Conservation (phyloP, 1,139 yeast genomes). For the Kluyveromyces sp. region DNA sequence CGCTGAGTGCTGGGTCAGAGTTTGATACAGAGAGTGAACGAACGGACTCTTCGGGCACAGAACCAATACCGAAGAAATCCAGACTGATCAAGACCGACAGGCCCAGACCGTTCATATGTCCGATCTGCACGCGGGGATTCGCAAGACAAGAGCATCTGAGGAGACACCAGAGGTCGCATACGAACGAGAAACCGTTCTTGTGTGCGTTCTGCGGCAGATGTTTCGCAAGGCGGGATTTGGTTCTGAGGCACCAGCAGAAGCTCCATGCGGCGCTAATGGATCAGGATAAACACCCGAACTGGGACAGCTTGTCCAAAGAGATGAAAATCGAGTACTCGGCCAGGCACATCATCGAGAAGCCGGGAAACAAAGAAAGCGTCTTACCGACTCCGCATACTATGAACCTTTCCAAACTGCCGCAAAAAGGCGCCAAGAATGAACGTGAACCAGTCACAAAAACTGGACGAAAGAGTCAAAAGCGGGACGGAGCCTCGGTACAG, state of each 20-base stretch:
- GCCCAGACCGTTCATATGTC: conserved; percentile 87
- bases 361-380: conserved; percentile 34
- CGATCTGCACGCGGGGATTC: conserved; percentile 89
- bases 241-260: conserved; percentile 89
- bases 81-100: conserved; percentile 78
- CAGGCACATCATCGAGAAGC: conserved; percentile 32
- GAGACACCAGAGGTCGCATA: conserved; percentile 91
- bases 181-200: conserved; percentile 93
- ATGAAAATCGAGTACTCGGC: conserved; percentile 14
- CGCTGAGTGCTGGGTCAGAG: neutral
- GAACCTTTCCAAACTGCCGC: conserved; percentile 1
- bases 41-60: conserved; percentile 31
- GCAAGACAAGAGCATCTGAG: conserved; percentile 90
- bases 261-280: conserved; percentile 58
- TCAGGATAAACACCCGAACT: conserved; percentile 5
- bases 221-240: conserved; percentile 86
- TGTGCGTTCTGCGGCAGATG: conserved; percentile 97
- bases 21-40: neutral
- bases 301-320: conserved; percentile 5
- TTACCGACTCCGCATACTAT: conserved; percentile 30
- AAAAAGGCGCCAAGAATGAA: neutral
- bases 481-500: too few relatives aligned
- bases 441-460: too few relatives aligned
- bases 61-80: conserved; percentile 83
- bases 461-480: too few relatives aligned